phyloP scores from a whole-genome alignment of 306 rosid species.

The Rosa lucieae region DNA sequence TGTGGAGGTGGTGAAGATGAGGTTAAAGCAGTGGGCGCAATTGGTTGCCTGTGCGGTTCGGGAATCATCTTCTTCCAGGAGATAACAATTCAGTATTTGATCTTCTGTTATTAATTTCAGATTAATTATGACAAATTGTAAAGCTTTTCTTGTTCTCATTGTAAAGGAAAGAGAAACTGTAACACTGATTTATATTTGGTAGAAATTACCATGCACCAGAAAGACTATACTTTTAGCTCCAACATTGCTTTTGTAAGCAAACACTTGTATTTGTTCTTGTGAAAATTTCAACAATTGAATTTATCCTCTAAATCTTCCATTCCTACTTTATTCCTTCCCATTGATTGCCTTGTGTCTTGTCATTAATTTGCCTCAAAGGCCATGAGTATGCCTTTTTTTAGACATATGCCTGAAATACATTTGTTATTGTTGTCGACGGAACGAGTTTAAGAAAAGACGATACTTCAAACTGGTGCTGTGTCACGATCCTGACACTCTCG shows the following conservation, averaged over 20 bases:
- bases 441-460: too few relatives aligned
- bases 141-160: not conserved
- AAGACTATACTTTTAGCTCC: not conserved
- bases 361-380: not conserved
- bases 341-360: not conserved
- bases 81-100: not conserved
- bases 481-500: not conserved
- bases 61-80: slow-evolving; percentile 27
- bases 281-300: not conserved
- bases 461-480: not conserved
- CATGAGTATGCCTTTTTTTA: not conserved
- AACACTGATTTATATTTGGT: too few relatives aligned
- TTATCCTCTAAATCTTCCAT: too few relatives aligned
- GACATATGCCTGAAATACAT: not conserved
- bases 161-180: not conserved
- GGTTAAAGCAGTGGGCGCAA: slow-evolving; percentile 76
- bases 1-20: slow-evolving; percentile 56
- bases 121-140: not conserved
- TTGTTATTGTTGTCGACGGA: not conserved
- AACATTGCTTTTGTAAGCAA: not conserved
- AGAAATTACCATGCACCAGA: not conserved
- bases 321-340: not conserved
- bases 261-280: not conserved
- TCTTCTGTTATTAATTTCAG: not conserved
- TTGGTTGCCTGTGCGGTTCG: slow-evolving; percentile 64